phyloP scores from a whole-genome alignment of 345 rosid species.

The Eucalyptus brandiana region DNA sequence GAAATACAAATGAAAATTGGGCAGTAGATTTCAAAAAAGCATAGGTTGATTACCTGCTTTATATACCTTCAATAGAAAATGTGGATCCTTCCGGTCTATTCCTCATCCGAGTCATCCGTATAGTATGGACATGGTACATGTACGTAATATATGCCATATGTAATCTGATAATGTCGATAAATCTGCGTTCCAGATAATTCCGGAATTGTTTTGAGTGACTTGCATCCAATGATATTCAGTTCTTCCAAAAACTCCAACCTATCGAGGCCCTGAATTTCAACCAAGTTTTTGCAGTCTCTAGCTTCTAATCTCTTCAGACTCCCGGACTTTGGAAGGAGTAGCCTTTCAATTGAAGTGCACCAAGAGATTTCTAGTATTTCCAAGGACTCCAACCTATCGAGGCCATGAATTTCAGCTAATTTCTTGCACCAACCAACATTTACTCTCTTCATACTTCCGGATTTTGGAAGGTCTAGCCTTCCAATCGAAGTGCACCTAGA shows the following conservation, averaged over 20 bases:
- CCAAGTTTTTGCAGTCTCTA: no score
- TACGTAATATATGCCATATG: no score
- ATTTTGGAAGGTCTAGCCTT: not conserved
- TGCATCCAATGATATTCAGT: no score
- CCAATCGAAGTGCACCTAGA: accelerated
- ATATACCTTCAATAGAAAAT: not conserved
- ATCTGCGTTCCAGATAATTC: not conserved
- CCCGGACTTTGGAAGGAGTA: no score
- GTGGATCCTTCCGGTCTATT: not conserved
- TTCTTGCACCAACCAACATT: accelerated
- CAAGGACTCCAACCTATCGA: not conserved
- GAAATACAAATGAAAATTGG: not conserved
- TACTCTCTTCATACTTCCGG: no score
- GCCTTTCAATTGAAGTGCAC: no score
- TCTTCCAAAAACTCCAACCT: no score
- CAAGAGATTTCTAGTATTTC: accelerated
- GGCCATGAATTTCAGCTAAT: not conserved
- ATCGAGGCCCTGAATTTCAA: no score
- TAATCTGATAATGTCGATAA: not conserved
- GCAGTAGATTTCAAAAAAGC: not conserved
- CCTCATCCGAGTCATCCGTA: not conserved
- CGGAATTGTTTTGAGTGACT: not conserved
- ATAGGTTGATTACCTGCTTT: not conserved
- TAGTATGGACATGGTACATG: no score
- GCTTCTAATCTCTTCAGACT: no score